A percentile compares a stretch with the other conserved stretches of the same genome.
phyloP scores from a whole-genome alignment of 139 green algal species.

The Pseudopediastrum boryanum region DNA sequence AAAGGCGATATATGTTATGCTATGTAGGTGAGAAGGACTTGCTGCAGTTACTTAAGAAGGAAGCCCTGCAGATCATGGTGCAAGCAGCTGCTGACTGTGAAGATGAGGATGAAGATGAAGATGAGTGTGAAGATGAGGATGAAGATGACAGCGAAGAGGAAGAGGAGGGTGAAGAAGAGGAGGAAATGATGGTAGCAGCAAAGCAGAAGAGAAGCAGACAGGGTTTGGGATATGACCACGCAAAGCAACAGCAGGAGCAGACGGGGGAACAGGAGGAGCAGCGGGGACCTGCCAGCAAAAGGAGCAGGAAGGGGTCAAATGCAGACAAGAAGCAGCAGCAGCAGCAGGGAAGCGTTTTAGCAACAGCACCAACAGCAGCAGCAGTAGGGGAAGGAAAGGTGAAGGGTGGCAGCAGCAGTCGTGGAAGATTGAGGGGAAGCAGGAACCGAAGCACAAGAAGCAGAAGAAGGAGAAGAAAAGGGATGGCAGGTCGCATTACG shows the following conservation, averaged over 20 bases:
- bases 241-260: slow-evolving; percentile 4
- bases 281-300: not conserved
- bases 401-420: slow-evolving; percentile 6
- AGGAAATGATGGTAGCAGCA: not conserved
- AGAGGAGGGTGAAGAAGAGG: slow-evolving; percentile 1
- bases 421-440: slow-evolving; percentile 10
- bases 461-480: slow-evolving; percentile 6
- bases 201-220: not conserved
- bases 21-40: slow-evolving; percentile 17
- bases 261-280: not conserved
- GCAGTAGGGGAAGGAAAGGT: not conserved
- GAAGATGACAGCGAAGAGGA: not conserved
- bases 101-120: slow-evolving; percentile 20
- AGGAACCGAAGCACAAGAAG: slow-evolving; percentile 29
- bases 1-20: too few relatives aligned
- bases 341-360: slow-evolving; percentile 6
- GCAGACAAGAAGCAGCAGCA: not conserved
- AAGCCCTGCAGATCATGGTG: slow-evolving; percentile 23
- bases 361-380: not conserved
- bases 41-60: slow-evolving; percentile 30
- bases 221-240: not conserved
- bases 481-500: slow-evolving; percentile 21
- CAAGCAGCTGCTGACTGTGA: not conserved
- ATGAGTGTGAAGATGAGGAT: not conserved
- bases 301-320: not conserved